These are phyloP conservation scores for Coelastrella sp. DNA, from an alignment of 139 green algal genomes.

Conservation along the genomic window DNA sequence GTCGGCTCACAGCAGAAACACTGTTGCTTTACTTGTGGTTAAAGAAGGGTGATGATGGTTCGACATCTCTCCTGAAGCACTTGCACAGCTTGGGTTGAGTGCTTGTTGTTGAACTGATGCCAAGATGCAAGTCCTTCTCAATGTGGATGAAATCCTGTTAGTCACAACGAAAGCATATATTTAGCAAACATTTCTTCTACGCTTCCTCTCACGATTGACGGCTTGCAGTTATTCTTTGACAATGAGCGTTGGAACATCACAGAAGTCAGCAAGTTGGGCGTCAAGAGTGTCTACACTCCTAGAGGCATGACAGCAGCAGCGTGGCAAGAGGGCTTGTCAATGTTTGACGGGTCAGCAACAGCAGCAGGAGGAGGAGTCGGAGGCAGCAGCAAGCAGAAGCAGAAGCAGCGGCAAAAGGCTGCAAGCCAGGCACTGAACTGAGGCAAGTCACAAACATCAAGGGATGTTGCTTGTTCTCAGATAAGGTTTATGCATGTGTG, in stretches of 20 bases:
- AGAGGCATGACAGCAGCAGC: conserved; percentile 18
- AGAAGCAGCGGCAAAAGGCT: conserved; percentile 14
- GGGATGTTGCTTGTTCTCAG: no score
- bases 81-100: no score
- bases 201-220: background rate
- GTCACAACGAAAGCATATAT: no score
- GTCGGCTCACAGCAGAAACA: no score
- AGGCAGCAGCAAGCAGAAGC: background rate
- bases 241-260: conserved; percentile 24
- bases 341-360: conserved; percentile 16
- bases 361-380: background rate
- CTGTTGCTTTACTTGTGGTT: no score
- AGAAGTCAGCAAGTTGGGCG: conserved; percentile 24
- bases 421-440: background rate
- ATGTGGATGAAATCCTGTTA: no score
- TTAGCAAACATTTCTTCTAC: no score
- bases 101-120: no score
- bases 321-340: conserved; percentile 30
- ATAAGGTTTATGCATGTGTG: no score
- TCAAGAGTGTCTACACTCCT: conserved; percentile 36
- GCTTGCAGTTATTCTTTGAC: conserved; percentile 28
- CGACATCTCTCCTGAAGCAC: no score
- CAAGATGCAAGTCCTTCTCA: no score
- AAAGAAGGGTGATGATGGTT: no score
- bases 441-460: background rate